These are phyloP conservation scores for Paramecium biaurelia DNA, from an alignment of 73 alveolate genomes.

Conservation along the genomic window DNA sequence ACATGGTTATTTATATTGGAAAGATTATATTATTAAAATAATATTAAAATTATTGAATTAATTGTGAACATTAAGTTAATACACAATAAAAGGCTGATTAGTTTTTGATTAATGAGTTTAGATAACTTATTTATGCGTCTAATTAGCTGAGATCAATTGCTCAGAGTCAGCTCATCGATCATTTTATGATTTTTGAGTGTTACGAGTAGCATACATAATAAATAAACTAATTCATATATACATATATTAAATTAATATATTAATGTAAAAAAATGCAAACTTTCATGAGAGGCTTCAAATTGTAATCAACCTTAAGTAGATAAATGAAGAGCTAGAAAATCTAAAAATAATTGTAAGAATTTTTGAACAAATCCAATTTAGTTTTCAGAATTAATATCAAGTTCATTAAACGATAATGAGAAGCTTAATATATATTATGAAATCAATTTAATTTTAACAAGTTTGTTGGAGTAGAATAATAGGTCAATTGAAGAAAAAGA, in stretches of 20 bases:
- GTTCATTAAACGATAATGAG: neutral
- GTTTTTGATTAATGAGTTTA: neutral
- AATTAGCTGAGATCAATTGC: neutral
- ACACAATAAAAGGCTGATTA: neutral
- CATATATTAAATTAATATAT: neutral
- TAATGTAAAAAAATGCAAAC: neutral
- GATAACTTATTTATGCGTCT: neutral
- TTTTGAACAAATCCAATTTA: neutral
- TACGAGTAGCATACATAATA: constrained; percentile 18
- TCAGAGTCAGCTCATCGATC: constrained; percentile 38
- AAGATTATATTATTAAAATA: neutral
- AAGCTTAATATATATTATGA: neutral
- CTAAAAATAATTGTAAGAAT: neutral
- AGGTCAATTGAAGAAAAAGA: neutral
- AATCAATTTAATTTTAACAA: neutral
- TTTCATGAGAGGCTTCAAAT: neutral
- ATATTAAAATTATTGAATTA: neutral
- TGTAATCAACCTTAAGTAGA: neutral
- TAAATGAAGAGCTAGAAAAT: neutral
- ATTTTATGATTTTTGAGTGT: constrained; percentile 12
- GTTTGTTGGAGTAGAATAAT: neutral
- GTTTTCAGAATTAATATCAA: neutral
- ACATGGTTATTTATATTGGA: neutral
- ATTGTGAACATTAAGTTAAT: neutral
- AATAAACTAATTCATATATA: neutral